phyloP scores from a whole-genome alignment of 1,139 yeast genomes.

The Diutina neorugosa region DNA sequence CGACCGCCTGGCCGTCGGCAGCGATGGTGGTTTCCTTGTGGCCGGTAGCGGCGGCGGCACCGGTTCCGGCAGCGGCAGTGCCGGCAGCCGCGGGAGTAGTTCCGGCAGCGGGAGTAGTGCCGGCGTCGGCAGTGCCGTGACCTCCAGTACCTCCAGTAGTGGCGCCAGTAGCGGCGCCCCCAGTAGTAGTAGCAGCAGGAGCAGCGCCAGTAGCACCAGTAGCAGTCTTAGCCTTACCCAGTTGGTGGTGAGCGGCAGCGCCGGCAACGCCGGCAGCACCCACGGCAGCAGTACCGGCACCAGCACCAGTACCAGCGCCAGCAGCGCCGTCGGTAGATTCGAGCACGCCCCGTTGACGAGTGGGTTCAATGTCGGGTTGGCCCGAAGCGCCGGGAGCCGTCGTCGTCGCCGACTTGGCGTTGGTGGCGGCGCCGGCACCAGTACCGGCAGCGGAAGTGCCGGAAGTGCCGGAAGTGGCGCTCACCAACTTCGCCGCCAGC shows the following conservation, averaged over 20 bases:
- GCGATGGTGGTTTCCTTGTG: not conserved
- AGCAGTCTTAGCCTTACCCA: not conserved
- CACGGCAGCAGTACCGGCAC: not conserved
- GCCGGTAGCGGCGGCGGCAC: not conserved
- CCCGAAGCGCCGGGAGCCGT: not conserved
- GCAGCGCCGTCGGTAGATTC: not conserved
- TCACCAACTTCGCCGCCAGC: slow-evolving; percentile 8
- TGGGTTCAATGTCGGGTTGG: not conserved
- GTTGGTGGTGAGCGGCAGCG: not conserved
- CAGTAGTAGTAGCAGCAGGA: slow-evolving; percentile 4
- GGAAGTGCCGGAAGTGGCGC: not conserved
- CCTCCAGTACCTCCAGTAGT: not conserved
- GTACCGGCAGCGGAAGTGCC: not conserved
- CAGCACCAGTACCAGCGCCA: not conserved
- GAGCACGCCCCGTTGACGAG: not conserved
- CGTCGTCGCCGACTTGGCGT: not conserved
- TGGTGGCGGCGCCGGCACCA: not conserved
- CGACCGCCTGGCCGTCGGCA: not conserved
- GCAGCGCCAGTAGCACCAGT: not conserved
- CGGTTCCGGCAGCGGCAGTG: not conserved
- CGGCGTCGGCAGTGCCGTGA: not conserved
- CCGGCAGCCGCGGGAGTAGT: not conserved
- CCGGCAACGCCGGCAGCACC: not conserved
- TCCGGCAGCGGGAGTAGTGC: slow-evolving; percentile 4
- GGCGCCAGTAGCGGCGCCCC: not conserved